Conservation (phyloP, 257 asterid species). For the Plantago major region DNA sequence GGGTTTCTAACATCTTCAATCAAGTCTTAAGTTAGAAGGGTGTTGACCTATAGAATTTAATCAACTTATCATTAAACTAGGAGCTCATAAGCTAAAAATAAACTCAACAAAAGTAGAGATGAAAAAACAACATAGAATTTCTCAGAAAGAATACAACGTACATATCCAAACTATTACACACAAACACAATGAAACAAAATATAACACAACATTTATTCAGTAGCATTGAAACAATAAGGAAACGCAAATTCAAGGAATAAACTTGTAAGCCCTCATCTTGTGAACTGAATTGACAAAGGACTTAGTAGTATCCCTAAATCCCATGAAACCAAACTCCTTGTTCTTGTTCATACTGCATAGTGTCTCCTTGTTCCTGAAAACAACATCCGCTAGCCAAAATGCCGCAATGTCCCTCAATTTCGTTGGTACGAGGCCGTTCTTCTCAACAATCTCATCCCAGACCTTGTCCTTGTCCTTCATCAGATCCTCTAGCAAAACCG, state of each 20-base stretch:
- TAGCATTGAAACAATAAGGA: neutral
- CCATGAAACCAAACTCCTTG: slow-evolving; percentile 72
- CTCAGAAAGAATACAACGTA: too few relatives aligned
- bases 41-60: too few relatives aligned
- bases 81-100: too few relatives aligned
- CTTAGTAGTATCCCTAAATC: slow-evolving; percentile 60
- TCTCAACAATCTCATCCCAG: slow-evolving; percentile 72
- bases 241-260: slow-evolving; percentile 39
- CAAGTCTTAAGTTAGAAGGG: too few relatives aligned
- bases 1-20: too few relatives aligned
- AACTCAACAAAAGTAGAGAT: too few relatives aligned
- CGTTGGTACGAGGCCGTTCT: slow-evolving; percentile 38
- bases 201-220: neutral
- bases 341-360: slow-evolving; percentile 74
- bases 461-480: slow-evolving; percentile 65
- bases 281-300: slow-evolving; percentile 53
- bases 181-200: neutral
- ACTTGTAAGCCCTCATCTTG: slow-evolving; percentile 49
- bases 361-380: slow-evolving; percentile 27
- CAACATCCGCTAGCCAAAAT: slow-evolving; percentile 66
- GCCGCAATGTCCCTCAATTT: slow-evolving; percentile 57
- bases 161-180: neutral
- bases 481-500: slow-evolving; percentile 45
- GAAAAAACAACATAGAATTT: too few relatives aligned
- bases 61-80: too few relatives aligned